phyloP scores from a whole-genome alignment of 2,329 filamentous ascomycete genomes.

The Diaporthe ampelina region DNA sequence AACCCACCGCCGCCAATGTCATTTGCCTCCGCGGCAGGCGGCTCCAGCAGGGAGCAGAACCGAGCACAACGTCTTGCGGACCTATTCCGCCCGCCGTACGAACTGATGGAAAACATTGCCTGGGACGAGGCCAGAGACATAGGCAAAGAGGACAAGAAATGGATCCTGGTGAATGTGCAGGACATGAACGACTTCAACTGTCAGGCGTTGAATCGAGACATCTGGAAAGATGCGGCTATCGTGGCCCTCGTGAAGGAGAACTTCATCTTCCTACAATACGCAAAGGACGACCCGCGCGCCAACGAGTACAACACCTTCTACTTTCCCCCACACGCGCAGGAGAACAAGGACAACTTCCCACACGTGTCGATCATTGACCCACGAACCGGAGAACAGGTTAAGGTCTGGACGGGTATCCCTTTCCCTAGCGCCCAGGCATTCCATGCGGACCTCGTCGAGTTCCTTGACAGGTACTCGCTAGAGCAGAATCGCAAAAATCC shows the following conservation, averaged over 20 bases:
- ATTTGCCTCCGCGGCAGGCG: conserved; percentile 39
- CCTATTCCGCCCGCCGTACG: conserved; percentile 92
- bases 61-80: conserved; percentile 88
- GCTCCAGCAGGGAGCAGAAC: conserved; percentile 62
- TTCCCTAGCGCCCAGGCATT: conserved; percentile 85
- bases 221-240: conserved; percentile 91
- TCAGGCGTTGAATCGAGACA: conserved; percentile 91
- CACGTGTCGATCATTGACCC: conserved; percentile 97
- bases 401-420: conserved; percentile 90
- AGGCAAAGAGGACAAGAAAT: conserved; percentile 91
- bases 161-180: conserved; percentile 96
- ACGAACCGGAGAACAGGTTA: conserved; percentile 95
- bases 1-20: not conserved
- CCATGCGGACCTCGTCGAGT: conserved; percentile 91
- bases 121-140: conserved; percentile 89
- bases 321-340: conserved; percentile 77
- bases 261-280: conserved; percentile 96
- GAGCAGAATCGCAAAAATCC: conserved; percentile 92
- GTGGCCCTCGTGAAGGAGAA: conserved; percentile 87
- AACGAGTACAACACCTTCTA: conserved; percentile 92
- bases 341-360: conserved; percentile 91
- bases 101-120: conserved; percentile 83
- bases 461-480: conserved; percentile 96
- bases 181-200: conserved; percentile 95
- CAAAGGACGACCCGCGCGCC: conserved; percentile 84